Conservation (phyloP, 2,329 filamentous ascomycete species). For the Colletotrichum phormii region DNA sequence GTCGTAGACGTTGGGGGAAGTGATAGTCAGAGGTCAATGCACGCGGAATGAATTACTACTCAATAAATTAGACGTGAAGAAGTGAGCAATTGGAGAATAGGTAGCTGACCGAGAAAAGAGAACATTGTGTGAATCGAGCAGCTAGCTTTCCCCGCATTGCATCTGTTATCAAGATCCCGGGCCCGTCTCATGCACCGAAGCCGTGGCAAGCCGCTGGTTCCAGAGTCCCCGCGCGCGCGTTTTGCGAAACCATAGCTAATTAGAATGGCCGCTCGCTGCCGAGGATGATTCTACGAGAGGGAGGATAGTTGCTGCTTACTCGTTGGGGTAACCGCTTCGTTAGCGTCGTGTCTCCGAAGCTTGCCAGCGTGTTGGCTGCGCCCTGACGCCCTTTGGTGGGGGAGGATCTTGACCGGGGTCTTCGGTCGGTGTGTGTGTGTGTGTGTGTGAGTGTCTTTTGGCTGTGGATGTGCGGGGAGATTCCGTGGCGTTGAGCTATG, state of each 20-base stretch:
- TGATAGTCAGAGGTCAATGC: background rate
- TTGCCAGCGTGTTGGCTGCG: slow-evolving; percentile 2
- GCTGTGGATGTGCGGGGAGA: slow-evolving; percentile 14
- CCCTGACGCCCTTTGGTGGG: background rate
- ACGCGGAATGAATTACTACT: slow-evolving; percentile 3
- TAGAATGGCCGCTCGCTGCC: background rate
- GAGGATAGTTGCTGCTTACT: background rate
- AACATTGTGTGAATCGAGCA: background rate
- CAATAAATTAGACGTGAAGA: background rate
- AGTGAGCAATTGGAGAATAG: background rate
- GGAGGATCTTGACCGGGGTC: background rate
- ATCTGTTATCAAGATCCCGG: slow-evolving; percentile 17
- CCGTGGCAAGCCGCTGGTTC: slow-evolving; percentile 24
- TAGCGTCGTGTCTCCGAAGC: background rate
- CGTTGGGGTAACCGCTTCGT: slow-evolving; percentile 30
- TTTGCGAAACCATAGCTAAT: background rate
- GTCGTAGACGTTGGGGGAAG: background rate
- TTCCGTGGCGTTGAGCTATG: background rate
- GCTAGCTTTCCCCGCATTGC: slow-evolving; percentile 28
- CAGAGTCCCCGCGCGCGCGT: background rate
- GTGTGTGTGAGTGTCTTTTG: background rate
- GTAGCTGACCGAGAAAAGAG: background rate
- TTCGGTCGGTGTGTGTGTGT: background rate
- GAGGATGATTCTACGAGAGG: background rate
- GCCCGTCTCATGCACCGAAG: slow-evolving; percentile 5